Percentiles rank a stretch among this genome's conserved stretches.
Conservation (phyloP, 164 flowering plant genomes). For the Houttuynia cordata region DNA sequence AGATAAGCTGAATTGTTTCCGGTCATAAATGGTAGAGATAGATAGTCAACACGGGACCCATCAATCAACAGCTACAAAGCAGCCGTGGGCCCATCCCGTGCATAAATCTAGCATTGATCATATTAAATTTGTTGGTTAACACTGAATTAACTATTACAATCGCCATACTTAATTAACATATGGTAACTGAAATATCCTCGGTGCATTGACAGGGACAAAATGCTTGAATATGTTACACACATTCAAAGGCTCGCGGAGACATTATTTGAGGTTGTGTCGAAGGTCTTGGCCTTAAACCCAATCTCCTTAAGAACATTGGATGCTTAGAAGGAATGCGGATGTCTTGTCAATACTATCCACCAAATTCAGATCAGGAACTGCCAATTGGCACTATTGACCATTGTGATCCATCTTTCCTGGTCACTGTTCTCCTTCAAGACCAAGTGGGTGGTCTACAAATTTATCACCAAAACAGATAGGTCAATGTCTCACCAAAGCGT, state of each 20-base stretch:
- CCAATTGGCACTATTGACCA: not conserved
- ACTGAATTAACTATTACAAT: too few relatives aligned
- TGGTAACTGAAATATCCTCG: too few relatives aligned
- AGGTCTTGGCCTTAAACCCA: not conserved
- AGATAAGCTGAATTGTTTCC: too few relatives aligned
- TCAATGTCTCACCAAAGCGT: constrained; percentile 19
- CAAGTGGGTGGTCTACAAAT: constrained; percentile 12
- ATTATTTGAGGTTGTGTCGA: not conserved
- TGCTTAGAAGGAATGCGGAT: not conserved
- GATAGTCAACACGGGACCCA: too few relatives aligned
- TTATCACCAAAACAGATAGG: constrained; percentile 24
- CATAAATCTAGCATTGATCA: too few relatives aligned
- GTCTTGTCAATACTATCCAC: not conserved
- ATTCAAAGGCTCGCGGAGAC: not conserved
- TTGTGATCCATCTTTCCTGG: not conserved
- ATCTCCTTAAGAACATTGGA: not conserved
- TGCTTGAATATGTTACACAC: not conserved
- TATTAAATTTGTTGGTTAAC: too few relatives aligned
- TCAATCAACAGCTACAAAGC: too few relatives aligned
- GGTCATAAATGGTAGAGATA: too few relatives aligned
- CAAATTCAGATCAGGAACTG: not conserved
- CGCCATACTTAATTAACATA: too few relatives aligned
- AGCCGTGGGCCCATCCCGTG: too few relatives aligned
- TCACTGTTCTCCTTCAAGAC: not conserved
- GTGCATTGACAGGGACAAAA: not conserved